Conservation (phyloP, 2,329 filamentous ascomycete genomes). For the Alternaria brassicicola region DNA sequence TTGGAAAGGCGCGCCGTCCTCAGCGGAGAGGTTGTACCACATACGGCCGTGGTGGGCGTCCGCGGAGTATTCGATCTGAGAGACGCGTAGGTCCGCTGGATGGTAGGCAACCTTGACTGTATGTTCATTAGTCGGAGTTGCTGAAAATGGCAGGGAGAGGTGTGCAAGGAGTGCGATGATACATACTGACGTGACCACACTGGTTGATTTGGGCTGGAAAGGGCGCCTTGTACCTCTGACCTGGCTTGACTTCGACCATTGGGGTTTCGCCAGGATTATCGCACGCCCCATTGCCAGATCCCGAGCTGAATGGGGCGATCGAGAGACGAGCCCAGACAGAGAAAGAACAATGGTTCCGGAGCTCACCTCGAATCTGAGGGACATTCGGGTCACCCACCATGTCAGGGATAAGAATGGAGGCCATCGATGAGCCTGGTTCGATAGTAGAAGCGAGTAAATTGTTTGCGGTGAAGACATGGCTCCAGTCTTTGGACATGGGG, state of each 20-base stretch:
- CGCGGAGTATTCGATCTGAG: slow-evolving; percentile 8
- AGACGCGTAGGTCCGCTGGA: neutral
- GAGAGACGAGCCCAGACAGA: neutral
- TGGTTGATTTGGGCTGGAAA: neutral
- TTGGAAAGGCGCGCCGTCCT: slow-evolving; percentile 3
- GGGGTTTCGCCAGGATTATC: neutral
- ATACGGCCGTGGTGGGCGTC: neutral
- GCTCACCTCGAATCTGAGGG: neutral
- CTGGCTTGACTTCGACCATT: neutral
- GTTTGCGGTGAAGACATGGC: neutral
- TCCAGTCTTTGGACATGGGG: slow-evolving; percentile 4
- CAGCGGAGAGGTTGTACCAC: slow-evolving; percentile 9
- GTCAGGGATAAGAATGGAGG: neutral
- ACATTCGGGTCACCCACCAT: neutral
- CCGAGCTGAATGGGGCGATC: neutral
- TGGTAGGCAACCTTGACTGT: slow-evolving; percentile 8
- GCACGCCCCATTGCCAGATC: neutral
- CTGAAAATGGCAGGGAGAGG: neutral
- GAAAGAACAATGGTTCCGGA: neutral
- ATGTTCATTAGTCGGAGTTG: neutral
- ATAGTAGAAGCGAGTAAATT: neutral
- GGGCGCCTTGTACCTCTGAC: neutral
- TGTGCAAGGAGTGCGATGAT: neutral
- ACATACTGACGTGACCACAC: slow-evolving; percentile 1
- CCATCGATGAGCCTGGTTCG: neutral